Conservation (phyloP, 73 alveolate genomes). For the Effrenium voratum region DNA sequence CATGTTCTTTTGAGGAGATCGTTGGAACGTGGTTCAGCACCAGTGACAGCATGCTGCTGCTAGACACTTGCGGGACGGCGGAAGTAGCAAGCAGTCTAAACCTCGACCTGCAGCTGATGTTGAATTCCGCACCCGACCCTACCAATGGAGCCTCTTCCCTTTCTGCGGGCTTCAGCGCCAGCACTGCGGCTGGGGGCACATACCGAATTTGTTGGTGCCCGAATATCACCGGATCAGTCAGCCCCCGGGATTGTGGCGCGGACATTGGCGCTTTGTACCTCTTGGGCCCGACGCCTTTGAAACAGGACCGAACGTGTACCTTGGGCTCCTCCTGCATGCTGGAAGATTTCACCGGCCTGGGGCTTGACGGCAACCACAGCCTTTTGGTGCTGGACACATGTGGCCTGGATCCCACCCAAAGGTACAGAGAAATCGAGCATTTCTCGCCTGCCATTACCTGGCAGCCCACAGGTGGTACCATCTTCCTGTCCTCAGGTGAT, state of each 20-base stretch:
- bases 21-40: conserved; percentile 3
- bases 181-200: conserved; percentile 20
- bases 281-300: conserved; percentile 42
- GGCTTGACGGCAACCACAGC: background rate
- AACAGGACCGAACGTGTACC: conserved; percentile 41
- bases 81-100: background rate
- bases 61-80: conserved; percentile 44
- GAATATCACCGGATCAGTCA: background rate
- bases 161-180: background rate
- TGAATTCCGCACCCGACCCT: background rate
- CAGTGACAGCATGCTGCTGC: conserved; percentile 13
- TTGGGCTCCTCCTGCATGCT: conserved; percentile 1
- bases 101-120: background rate
- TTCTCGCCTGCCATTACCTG: background rate
- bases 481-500: background rate
- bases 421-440: background rate
- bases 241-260: conserved; percentile 12
- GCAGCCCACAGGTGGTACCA: background rate
- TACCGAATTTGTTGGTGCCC: conserved; percentile 65
- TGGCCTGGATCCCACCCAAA: background rate
- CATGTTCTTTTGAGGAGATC: background rate
- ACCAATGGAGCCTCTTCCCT: conserved; percentile 6
- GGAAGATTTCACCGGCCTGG: conserved; percentile 21
- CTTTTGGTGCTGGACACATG: conserved; percentile 55
- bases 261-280: background rate